phyloP scores from a whole-genome alignment of 164 flowering plant species.

The Paratinospora sagittata region DNA sequence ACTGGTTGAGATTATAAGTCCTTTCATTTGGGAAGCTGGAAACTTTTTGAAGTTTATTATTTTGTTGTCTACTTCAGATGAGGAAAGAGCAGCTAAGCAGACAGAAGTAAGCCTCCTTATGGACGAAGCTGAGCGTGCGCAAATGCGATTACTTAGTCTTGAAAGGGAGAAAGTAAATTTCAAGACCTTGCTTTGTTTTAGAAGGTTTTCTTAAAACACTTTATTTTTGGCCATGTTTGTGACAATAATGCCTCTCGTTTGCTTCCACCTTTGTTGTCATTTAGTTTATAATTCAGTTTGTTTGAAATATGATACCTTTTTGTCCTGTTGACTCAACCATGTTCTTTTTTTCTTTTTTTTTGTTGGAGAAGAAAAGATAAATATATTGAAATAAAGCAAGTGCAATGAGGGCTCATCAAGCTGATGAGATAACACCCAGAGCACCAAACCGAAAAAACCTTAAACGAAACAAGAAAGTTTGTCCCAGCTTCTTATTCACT shows the following conservation, averaged over 20 bases:
- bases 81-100: conserved; percentile 92
- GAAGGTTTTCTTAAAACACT: not conserved
- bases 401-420: no score
- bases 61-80: conserved; percentile 47
- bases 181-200: conserved; percentile 2
- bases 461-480: no score
- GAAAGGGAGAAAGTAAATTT: conserved; percentile 90
- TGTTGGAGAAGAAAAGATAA: no score
- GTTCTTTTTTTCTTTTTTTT: no score
- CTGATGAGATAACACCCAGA: no score
- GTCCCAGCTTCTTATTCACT: no score
- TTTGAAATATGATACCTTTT: no score
- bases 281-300: not conserved
- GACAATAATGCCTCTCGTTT: not conserved
- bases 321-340: no score
- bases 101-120: conserved; percentile 82
- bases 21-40: conserved; percentile 3
- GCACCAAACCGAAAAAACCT: no score
- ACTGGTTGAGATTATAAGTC: not conserved
- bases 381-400: no score
- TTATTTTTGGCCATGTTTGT: not conserved
- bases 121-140: conserved; percentile 99
- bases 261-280: not conserved
- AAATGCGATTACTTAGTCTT: conserved; percentile 77
- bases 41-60: not conserved